Conservation (phyloP, 148 eudicot species). For the Pharnaceum exiguum region DNA sequence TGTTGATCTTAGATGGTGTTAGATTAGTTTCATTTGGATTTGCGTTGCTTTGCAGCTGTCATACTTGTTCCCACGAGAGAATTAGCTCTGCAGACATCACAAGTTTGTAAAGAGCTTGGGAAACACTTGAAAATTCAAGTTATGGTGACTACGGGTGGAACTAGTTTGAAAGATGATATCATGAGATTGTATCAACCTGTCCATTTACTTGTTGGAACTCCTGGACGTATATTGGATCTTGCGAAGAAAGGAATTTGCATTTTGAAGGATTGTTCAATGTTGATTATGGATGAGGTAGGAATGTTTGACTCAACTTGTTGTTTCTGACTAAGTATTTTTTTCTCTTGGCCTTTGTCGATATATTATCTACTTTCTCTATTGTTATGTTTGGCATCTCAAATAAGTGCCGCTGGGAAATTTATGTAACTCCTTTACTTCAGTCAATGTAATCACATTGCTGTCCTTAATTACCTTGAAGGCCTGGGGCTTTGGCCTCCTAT, state of each 20-base stretch:
- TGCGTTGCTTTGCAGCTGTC: constrained; percentile 43
- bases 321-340: not conserved
- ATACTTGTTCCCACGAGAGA: constrained; percentile 92
- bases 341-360: too few relatives aligned
- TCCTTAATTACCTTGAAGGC: too few relatives aligned
- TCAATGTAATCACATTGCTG: too few relatives aligned
- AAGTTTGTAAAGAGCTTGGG: constrained; percentile 89
- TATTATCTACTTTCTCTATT: too few relatives aligned
- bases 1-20: not conserved
- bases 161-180: constrained; percentile 85
- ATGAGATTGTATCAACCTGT: constrained; percentile 92
- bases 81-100: constrained; percentile 91
- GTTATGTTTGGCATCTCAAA: too few relatives aligned
- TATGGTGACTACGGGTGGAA: constrained; percentile 93
- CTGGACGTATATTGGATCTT: constrained; percentile 83
- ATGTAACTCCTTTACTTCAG: too few relatives aligned
- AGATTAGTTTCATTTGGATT: not conserved
- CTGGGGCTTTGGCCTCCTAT: too few relatives aligned
- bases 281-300: constrained; percentile 86
- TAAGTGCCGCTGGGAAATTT: too few relatives aligned
- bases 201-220: constrained; percentile 87
- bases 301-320: not conserved
- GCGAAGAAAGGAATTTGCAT: constrained; percentile 76
- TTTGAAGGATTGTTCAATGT: constrained; percentile 77
- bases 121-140: constrained; percentile 80